Conservation (phyloP, 2,329 filamentous ascomycete genomes). For the Xylariaceae sp. region DNA sequence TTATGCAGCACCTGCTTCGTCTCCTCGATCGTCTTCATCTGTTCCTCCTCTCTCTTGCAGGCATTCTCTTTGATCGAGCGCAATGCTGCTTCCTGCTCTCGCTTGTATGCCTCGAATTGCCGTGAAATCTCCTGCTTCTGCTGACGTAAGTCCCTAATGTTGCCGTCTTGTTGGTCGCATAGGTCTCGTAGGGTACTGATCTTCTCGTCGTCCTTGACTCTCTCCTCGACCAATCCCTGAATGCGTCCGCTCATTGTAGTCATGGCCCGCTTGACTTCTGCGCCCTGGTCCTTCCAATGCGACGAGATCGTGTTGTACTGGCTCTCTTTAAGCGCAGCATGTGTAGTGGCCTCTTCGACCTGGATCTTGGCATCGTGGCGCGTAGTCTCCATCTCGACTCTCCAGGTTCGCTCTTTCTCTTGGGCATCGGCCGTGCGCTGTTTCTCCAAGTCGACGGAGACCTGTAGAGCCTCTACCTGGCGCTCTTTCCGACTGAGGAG, state of each 20-base stretch:
- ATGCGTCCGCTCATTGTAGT: slow-evolving; percentile 51
- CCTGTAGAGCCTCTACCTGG: slow-evolving; percentile 66
- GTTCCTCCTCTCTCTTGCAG: slow-evolving; percentile 55
- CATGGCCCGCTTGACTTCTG: slow-evolving; percentile 53
- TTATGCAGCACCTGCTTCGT: slow-evolving; percentile 60
- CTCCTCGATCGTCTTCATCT: slow-evolving; percentile 55
- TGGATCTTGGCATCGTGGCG: slow-evolving; percentile 56
- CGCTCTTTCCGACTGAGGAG: slow-evolving; percentile 69
- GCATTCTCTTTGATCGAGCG: slow-evolving; percentile 56
- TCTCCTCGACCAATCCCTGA: slow-evolving; percentile 49
- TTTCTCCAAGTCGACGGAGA: slow-evolving; percentile 61
- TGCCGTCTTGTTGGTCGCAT: slow-evolving; percentile 68
- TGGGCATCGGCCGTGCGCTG: slow-evolving; percentile 57
- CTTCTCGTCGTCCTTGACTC: slow-evolving; percentile 57
- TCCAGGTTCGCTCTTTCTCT: slow-evolving; percentile 58
- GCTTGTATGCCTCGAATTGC: slow-evolving; percentile 62
- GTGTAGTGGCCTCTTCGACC: slow-evolving; percentile 61
- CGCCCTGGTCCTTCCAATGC: slow-evolving; percentile 64
- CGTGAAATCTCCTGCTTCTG: slow-evolving; percentile 60
- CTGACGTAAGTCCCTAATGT: slow-evolving; percentile 56
- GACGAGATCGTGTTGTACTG: slow-evolving; percentile 64
- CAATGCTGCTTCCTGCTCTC: slow-evolving; percentile 58
- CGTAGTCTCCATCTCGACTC: slow-evolving; percentile 59
- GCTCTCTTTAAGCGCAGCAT: slow-evolving; percentile 65
- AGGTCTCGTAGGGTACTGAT: slow-evolving; percentile 63